Base-by-base conservation (phyloP, 345 rosid species). In the Bretschneidera sinensis region DNA sequence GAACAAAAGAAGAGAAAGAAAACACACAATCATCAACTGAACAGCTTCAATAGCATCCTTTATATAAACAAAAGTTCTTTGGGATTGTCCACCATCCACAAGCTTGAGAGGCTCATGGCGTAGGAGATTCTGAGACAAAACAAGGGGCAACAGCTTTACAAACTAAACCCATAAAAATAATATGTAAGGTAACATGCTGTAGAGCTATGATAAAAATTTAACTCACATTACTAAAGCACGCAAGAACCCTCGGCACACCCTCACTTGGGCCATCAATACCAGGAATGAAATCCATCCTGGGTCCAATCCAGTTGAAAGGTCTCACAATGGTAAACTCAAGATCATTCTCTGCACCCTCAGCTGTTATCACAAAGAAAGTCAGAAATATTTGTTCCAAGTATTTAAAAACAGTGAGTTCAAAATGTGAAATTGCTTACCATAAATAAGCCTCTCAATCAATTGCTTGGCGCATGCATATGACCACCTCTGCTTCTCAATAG, bases 271-370 rank as follows among this genome's bases (percentile, higher is more conserved):
- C 99, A 72, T 94, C 99, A 74, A 94, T 81, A 52, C 99, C 99
- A 17, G 96, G 97, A 63, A 90, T 94, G 76, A 94, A 94, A 75
- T 94, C 99, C 99, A 94, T 94, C 79, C 99, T 83, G 25, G 99
- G 97, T 73, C 99, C 99, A 81, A 94, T 94, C 99, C 99, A 94
- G 84, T 94, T 94, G 55, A 94, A 94, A 33, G 99, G 99, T 63
- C 99, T 88, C 65, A 94, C 99, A 60, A 94, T 90, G 53, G 96
- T 94, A 83, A 94, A 94, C 78, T 86, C 79, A 0, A 94, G 91
- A 47, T 78, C 95, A 73, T 90, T 94, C 81, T 94, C 99, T 6
- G 97, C 99, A 61, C 97, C 99, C 85, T 94, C 99, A 58, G 96
- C 99, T 94, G 82, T 43, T 22, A 68, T 58, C 33, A 71, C 24